Evolutionary conservation across 1,284 basidiomycete species (phyloP), one percentile per base, ranked within the genome.

Genomic region (Cystobasidium pallidum): DNA sequence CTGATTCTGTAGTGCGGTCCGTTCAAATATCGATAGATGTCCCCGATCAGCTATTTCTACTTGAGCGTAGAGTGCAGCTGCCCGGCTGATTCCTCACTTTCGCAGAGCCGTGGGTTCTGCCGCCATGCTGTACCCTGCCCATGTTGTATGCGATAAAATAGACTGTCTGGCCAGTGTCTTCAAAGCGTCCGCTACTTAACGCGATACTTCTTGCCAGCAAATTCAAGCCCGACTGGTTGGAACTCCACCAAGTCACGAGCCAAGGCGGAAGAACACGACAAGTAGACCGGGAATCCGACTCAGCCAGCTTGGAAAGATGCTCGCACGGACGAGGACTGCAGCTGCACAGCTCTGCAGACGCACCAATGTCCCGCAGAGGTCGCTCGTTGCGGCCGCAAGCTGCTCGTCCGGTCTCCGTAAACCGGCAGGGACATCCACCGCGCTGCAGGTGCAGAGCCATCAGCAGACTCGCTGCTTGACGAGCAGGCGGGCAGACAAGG

Each of bases 401-500:
- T 45, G 15, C 26, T 41, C 55, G 57, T 61, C 67, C 67, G 67
- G 36, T 8, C 49, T 34, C 32, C 4, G 4, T 21, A 24, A 30
- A 32, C 10, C 45, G n/a, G 19, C n/a, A 51, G 49, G 26, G 21
- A 4, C 62, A 32, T 21, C 45, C n/a, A 49, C 62, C 10, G 43
- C 47, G 32, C 24, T 47, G 28, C 43, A 61, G 58, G 21, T 41
- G 45, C n/a, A 21, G 28, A 28, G 47, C 32, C 64, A 66, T 24
- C 64, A 66, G 64, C 64, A 66, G 64, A 36, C 49, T 21, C 49
- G 64, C 45, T 55, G 55, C 47, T 26, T 70, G 21, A 61, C 55
- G 17, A 61, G 55, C 55, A 59, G 67, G 24, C 67, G 67, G 7
- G 68, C 68, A 8, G 68, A 71, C 51, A 63, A 64, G 59, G 51